These are phyloP conservation scores for Globisporangium cederbergense DNA, from an alignment of 352 stramenopile genomes.

Conservation along the genomic window DNA sequence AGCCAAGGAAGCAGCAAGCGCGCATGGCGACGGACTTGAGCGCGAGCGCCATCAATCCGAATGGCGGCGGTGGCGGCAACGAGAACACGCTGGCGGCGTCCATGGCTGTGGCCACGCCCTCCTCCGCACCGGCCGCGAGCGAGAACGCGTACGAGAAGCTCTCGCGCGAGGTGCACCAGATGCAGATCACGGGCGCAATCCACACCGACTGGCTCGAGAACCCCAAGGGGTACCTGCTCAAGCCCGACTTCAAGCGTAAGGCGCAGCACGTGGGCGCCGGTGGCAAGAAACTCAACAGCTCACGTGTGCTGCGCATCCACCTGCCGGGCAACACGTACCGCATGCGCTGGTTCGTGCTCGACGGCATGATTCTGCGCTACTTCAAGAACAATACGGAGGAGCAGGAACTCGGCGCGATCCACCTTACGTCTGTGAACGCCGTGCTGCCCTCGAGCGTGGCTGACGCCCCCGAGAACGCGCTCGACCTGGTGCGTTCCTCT, in stretches of 20 bases:
- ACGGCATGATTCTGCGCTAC: conserved; percentile 87
- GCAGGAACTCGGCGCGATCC: conserved; percentile 85
- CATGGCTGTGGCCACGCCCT: conserved; percentile 10
- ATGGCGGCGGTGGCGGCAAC: conserved; percentile 23
- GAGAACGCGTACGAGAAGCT: conserved; percentile 90
- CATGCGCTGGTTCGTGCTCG: conserved; percentile 84
- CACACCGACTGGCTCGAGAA: conserved; percentile 90
- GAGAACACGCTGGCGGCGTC: conserved; percentile 16
- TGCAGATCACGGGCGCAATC: conserved; percentile 87
- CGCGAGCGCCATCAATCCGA: conserved; percentile 34
- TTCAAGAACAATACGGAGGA: conserved; percentile 87
- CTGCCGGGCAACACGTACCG: conserved; percentile 78
- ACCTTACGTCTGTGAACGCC: conserved; percentile 83
- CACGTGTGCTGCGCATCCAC: conserved; percentile 70
- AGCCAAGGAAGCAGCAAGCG: background rate
- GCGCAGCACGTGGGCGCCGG: conserved; percentile 80
- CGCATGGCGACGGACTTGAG: conserved; percentile 50
- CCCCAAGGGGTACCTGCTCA: conserved; percentile 84
- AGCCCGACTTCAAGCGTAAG: conserved; percentile 88
- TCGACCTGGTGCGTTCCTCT: conserved; percentile 59
- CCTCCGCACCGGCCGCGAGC: conserved; percentile 25
- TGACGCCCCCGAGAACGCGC: conserved; percentile 77
- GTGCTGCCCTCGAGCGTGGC: conserved; percentile 87
- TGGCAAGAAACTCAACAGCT: conserved; percentile 84
- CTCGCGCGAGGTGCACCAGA: conserved; percentile 86